These are phyloP conservation scores for Akanthomyces lecanii DNA, from an alignment of 2,329 filamentous ascomycete genomes.

Conservation along the genomic window DNA sequence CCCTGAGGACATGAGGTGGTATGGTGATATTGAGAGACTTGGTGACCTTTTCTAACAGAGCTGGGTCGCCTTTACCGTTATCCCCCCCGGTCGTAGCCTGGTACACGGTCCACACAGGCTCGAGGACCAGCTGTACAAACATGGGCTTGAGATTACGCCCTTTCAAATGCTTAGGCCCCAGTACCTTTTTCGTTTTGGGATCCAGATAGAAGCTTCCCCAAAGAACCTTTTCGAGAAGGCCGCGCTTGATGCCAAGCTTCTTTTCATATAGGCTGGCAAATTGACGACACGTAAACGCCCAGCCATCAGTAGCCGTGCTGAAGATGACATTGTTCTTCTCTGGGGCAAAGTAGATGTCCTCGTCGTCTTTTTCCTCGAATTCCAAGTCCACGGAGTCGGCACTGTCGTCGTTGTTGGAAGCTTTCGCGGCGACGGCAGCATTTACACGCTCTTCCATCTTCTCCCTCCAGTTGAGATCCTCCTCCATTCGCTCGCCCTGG, in stretches of 20 bases:
- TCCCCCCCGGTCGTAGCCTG: conserved; percentile 81
- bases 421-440: conserved; percentile 62
- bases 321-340: conserved; percentile 99
- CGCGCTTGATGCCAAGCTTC: conserved; percentile 91
- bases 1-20: conserved; percentile 76
- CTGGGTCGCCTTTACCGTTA: conserved; percentile 76
- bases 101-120: conserved; percentile 95
- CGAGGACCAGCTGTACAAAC: conserved; percentile 94
- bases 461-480: conserved; percentile 94
- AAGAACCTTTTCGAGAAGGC: conserved; percentile 82
- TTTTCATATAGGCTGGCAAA: conserved; percentile 93
- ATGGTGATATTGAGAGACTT: conserved; percentile 84
- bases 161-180: conserved; percentile 88
- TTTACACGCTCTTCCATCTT: conserved; percentile 81
- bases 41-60: conserved; percentile 86
- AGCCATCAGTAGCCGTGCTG: conserved; percentile 95
- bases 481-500: conserved; percentile 96
- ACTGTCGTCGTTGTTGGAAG: conserved; percentile 42
- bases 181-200: conserved; percentile 90
- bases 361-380: conserved; percentile 89
- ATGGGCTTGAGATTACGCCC: conserved; percentile 89
- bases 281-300: conserved; percentile 94
- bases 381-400: conserved; percentile 56
- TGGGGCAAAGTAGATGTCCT: conserved; percentile 95
- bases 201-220: conserved; percentile 98